These are phyloP conservation scores for Blastobotrys terrestris DNA, from an alignment of 805 yeast genomes.

Conservation along the genomic window DNA sequence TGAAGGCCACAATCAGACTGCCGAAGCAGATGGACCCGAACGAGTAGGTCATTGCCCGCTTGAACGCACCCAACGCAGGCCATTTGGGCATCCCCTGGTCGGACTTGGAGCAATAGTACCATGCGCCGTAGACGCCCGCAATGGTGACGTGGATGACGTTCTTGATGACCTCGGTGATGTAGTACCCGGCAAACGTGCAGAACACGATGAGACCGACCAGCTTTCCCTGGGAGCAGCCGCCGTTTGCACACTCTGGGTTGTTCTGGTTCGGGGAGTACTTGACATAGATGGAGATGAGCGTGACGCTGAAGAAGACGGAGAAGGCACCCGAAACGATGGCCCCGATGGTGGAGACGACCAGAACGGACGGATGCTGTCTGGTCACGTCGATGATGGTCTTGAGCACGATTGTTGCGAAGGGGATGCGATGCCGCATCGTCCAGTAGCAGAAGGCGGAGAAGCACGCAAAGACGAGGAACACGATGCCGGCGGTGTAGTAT, in stretches of 20 bases:
- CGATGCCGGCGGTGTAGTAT: slow-evolving; percentile 78
- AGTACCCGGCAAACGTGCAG: slow-evolving; percentile 77
- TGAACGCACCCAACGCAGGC: slow-evolving; percentile 78
- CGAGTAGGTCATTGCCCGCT: slow-evolving; percentile 74
- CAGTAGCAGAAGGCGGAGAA: slow-evolving; percentile 67
- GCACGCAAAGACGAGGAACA: slow-evolving; percentile 58
- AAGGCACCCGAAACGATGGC: slow-evolving; percentile 54
- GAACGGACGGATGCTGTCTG: slow-evolving; percentile 62
- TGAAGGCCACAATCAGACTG: slow-evolving; percentile 60
- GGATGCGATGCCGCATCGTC: slow-evolving; percentile 64
- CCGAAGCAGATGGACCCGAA: slow-evolving; percentile 91
- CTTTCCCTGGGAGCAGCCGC: slow-evolving; percentile 53
- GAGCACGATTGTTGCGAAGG: slow-evolving; percentile 65
- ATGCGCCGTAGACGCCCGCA: slow-evolving; percentile 80
- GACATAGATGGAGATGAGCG: slow-evolving; percentile 69
- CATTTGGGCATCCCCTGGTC: slow-evolving; percentile 72
- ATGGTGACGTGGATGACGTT: slow-evolving; percentile 76
- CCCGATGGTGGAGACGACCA: slow-evolving; percentile 57
- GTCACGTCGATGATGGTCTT: slow-evolving; percentile 72
- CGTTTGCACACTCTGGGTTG: slow-evolving; percentile 47
- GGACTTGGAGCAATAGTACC: slow-evolving; percentile 77
- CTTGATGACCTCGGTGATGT: slow-evolving; percentile 73
- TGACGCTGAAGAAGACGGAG: slow-evolving; percentile 57
- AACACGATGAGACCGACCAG: slow-evolving; percentile 65
- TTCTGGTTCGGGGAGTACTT: slow-evolving; percentile 49